Conservation (phyloP, 306 rosid species). For the Gillenia trifoliata region DNA sequence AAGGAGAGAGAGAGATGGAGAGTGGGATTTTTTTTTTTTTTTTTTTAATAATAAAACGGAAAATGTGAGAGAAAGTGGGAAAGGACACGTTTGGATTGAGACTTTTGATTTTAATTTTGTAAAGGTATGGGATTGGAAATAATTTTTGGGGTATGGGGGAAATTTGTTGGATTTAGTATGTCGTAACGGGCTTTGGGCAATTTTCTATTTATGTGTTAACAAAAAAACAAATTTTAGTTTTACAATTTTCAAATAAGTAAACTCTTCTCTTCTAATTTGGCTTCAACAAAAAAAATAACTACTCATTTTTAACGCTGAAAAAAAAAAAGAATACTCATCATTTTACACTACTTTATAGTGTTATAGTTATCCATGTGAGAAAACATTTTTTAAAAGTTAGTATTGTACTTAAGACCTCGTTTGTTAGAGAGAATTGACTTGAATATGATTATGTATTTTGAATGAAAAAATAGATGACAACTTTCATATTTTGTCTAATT, state of each 20-base stretch:
- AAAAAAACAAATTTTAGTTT: neutral
- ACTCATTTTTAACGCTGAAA: neutral
- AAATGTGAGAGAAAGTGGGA: slow-evolving; percentile 25
- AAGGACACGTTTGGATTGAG: slow-evolving; percentile 15
- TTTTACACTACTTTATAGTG: too few species aligned
- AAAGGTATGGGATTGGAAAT: neutral
- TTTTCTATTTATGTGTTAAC: neutral
- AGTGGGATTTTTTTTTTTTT: neutral
- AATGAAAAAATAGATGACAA: too few species aligned
- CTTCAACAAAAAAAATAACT: neutral
- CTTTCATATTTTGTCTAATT: too few species aligned
- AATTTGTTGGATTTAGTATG: neutral
- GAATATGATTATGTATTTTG: too few species aligned
- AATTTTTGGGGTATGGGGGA: neutral
- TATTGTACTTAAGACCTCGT: too few species aligned
- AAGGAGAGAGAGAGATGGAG: neutral
- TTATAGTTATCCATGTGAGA: too few species aligned
- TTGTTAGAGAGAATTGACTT: too few species aligned
- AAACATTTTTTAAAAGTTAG: too few species aligned
- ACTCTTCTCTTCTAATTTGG: too few species aligned
- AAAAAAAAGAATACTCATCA: too few species aligned
- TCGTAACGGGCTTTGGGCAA: neutral
- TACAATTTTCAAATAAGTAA: neutral
- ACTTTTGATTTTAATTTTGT: neutral
- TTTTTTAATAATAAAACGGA: slow-evolving; percentile 4